Evolutionary conservation across 2,329 filamentous ascomycete species (phyloP), one percentile per base, ranked within the genome.

Genomic region (Cladosporium sp.): DNA sequence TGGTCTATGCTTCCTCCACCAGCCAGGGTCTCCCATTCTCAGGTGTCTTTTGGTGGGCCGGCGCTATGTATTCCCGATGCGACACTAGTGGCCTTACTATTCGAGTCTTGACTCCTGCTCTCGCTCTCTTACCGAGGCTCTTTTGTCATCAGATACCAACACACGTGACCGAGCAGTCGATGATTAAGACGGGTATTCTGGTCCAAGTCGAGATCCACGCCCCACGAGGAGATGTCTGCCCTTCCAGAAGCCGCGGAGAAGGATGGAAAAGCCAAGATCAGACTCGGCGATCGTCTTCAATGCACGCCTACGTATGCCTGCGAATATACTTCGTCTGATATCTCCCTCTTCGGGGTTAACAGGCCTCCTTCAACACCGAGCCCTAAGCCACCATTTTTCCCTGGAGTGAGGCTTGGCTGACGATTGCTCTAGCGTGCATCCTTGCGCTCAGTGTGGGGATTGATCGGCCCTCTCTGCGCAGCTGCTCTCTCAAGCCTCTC

Each of bases 331-430:
- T n/a, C n/a, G n/a, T n/a, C n/a, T 27, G 22, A 4, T 27, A 4
- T 27, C 22, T 27, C 22, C 25, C 16, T 32, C 18, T 22, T 47
- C 43, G 43, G 35, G 25, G 43, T 47, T 43, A 38, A 36, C 12
- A 22, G 19, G 18, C 19, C 43, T 30, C 43, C 2, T 18, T 27
- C 4, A 7, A 29, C 43, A 30, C 35, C 33, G 43, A 47, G 43
- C 43, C 33, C 43, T 47, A 30, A 32, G 15, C 16, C 22, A 30
- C 11, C 11, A 35, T 35, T n/a, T 11, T n/a, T n/a, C 30, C 11
- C 30, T 32, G 27, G 15, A 25, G 12, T 39, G 11, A 47, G 38
- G 35, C 43, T 47, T 47, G 43, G 43, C 43, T 47, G 43, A 47
- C 43, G 43, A n/a, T n/a, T n/a, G n/a, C n/a, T n/a, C n/a, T n/a